Percentiles rank a stretch among this genome's conserved stretches.
Evolutionary conservation across 2,329 filamentous ascomycete species (phyloP).

Genomic region (Bretziella fagacearum): DNA sequence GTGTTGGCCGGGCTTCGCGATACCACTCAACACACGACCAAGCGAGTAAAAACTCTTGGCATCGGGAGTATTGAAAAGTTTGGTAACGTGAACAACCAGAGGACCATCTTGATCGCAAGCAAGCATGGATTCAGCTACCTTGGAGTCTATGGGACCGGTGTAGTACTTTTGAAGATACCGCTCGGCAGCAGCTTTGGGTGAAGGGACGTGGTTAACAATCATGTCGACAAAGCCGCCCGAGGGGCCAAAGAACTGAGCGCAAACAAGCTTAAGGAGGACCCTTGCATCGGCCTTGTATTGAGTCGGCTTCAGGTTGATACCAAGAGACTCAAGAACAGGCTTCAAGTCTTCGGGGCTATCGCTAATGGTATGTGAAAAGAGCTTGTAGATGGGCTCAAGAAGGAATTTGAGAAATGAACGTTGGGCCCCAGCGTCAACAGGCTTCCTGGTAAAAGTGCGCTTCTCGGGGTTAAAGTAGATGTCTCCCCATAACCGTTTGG

Average conservation of each 20-base stretch:
- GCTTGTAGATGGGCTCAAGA: constrained; percentile 91
- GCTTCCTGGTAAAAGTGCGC: constrained; percentile 80
- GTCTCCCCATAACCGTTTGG: constrained; percentile 79
- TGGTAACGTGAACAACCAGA: constrained; percentile 79
- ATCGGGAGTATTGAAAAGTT: constrained; percentile 78
- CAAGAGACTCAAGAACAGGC: constrained; percentile 57
- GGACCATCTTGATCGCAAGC: constrained; percentile 79
- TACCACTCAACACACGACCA: constrained; percentile 83
- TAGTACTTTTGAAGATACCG: constrained; percentile 73
- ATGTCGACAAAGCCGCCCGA: constrained; percentile 89
- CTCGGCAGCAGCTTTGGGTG: constrained; percentile 61
- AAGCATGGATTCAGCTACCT: constrained; percentile 63
- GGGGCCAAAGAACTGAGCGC: constrained; percentile 86
- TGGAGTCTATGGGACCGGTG: constrained; percentile 72
- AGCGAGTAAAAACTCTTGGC: constrained; percentile 84
- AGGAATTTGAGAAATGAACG: constrained; percentile 89
- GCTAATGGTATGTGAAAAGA: constrained; percentile 88
- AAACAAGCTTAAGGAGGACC: constrained; percentile 73
- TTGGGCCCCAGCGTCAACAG: constrained; percentile 60
- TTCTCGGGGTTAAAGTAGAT: constrained; percentile 88
- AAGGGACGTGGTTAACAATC: constrained; percentile 77
- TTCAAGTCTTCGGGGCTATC: constrained; percentile 75
- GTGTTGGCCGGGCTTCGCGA: constrained; percentile 61
- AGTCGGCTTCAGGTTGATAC: constrained; percentile 77
- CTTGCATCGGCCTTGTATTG: constrained; percentile 84